Percentiles rank a stretch among this genome's conserved stretches.
These are phyloP conservation scores for Arabidopsis suecica DNA, from an alignment of 345 rosid species.

Conservation along the genomic window DNA sequence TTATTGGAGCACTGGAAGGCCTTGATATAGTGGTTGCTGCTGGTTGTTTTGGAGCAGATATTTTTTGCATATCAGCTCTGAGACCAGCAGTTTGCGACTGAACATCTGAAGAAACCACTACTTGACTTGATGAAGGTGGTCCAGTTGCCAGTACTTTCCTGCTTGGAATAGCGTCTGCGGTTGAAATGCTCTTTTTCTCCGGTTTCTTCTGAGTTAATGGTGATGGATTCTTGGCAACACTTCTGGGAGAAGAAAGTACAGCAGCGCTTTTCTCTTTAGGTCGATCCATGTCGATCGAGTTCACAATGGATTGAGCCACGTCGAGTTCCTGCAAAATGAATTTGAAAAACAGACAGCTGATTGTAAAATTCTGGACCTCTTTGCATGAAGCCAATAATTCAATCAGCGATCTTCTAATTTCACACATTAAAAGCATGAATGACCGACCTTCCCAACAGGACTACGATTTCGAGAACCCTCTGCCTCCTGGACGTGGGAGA, in stretches of 20 bases:
- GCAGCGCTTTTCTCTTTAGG: constrained; percentile 63
- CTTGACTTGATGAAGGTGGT: constrained; percentile 54
- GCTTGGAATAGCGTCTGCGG: constrained; percentile 45
- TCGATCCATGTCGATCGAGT: constrained; percentile 57
- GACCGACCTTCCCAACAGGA: constrained; percentile 55
- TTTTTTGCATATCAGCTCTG: constrained; percentile 60
- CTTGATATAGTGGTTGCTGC: constrained; percentile 70
- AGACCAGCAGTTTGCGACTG: constrained; percentile 43
- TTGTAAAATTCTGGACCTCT: background rate
- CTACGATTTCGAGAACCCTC: constrained; percentile 48
- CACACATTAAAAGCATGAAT: background rate
- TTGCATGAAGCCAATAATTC: constrained; percentile 14
- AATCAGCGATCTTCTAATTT: constrained; percentile 19
- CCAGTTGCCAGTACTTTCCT: constrained; percentile 54
- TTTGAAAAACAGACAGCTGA: constrained; percentile 1
- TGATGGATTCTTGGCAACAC: constrained; percentile 49
- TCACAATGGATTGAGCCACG: constrained; percentile 22
- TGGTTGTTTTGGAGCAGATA: constrained; percentile 49
- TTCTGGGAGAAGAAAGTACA: constrained; percentile 61
- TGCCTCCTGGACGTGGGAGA: constrained; percentile 50
- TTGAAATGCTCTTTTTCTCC: constrained; percentile 50
- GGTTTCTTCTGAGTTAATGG: constrained; percentile 52
- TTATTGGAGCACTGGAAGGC: constrained; percentile 90
- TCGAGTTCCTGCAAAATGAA: constrained; percentile 34
- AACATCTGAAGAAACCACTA: constrained; percentile 34